A percentile compares a stretch with the other conserved stretches of the same genome.
Evolutionary conservation across 73 alveolate species (phyloP).

Genomic region (Symbiodinium pilosum): DNA sequence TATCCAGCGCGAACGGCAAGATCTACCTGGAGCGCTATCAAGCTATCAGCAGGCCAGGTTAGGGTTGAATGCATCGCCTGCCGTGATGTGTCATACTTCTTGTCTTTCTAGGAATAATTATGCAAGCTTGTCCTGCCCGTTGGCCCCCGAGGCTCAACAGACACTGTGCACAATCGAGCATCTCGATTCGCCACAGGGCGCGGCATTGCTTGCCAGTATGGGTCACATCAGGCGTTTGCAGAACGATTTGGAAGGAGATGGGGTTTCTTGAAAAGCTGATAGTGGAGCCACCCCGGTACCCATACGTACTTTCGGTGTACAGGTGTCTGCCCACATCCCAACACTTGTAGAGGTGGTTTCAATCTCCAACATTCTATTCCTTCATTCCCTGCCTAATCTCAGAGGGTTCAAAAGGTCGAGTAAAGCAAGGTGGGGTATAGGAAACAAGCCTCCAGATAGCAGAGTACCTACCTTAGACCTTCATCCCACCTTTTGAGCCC

Average conservation of each 20-base stretch:
- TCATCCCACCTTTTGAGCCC: too few species aligned
- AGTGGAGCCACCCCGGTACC: neutral
- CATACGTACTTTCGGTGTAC: neutral
- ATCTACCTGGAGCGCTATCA: slow-evolving; percentile 47
- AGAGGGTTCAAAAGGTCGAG: too few species aligned
- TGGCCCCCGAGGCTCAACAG: slow-evolving; percentile 36
- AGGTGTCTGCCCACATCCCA: neutral
- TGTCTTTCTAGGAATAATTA: too few species aligned
- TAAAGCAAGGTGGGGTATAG: too few species aligned
- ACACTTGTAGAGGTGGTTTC: too few species aligned
- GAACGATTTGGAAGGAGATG: slow-evolving; percentile 37
- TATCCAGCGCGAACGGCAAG: slow-evolving; percentile 65
- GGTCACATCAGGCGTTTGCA: slow-evolving; percentile 72
- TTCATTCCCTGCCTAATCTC: too few species aligned
- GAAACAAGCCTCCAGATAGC: too few species aligned
- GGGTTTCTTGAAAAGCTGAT: neutral
- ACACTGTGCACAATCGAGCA: slow-evolving; percentile 42
- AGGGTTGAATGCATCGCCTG: too few species aligned
- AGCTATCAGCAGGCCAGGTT: slow-evolving; percentile 46
- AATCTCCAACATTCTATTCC: too few species aligned
- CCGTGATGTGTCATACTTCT: too few species aligned
- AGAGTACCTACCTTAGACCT: too few species aligned
- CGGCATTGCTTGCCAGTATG: slow-evolving; percentile 67
- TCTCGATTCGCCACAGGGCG: slow-evolving; percentile 50
- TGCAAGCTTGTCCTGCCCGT: neutral